Evolutionary conservation across 345 rosid species (phyloP).

Genomic region (Rhizophora mangle): DNA sequence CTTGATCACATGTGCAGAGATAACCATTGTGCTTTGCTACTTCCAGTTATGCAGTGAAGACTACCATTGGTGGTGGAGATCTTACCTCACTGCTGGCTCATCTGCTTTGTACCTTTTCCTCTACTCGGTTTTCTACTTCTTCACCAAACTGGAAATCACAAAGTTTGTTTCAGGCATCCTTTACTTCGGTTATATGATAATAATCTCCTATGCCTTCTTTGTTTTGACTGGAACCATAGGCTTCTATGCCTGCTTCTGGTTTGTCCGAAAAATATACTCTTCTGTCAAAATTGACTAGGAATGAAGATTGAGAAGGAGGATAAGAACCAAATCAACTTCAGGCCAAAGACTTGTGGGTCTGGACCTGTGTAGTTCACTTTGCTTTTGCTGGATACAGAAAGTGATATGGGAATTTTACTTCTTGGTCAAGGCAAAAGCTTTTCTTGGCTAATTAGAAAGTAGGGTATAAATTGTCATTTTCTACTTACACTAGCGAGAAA

Average conservation of each 20-base stretch:
- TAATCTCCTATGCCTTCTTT: slow-evolving; percentile 85
- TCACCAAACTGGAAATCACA: slow-evolving; percentile 90
- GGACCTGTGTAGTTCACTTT: not conserved
- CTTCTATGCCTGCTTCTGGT: slow-evolving; percentile 98
- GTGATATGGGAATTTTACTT: slow-evolving; percentile 13
- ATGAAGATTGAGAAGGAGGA: slow-evolving; percentile 17
- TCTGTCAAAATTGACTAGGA: slow-evolving; percentile 88
- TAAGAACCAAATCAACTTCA: not conserved
- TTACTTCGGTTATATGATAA: slow-evolving; percentile 89
- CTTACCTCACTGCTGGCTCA: slow-evolving; percentile 91
- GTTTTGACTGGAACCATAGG: slow-evolving; percentile 92
- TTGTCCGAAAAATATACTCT: slow-evolving; percentile 88
- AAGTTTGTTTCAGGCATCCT: slow-evolving; percentile 86
- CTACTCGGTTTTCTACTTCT: slow-evolving; percentile 91
- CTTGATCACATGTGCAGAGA: slow-evolving; percentile 90
- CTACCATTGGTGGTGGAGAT: slow-evolving; percentile 99
- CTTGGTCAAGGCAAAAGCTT: slow-evolving; percentile 9
- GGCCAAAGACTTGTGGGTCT: not conserved
- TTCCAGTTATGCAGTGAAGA: slow-evolving; percentile 98
- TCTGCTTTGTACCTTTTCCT: slow-evolving; percentile 94
- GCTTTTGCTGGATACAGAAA: slow-evolving; percentile 8
- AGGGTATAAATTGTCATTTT: slow-evolving; percentile 22
- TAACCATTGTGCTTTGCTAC: slow-evolving; percentile 89
- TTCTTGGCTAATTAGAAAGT: slow-evolving; percentile 14
- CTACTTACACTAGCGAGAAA: slow-evolving; percentile 11